Evolutionary conservation across 192 early-diverging fungal species (phyloP).

Genomic region (Backusella australiensis): DNA sequence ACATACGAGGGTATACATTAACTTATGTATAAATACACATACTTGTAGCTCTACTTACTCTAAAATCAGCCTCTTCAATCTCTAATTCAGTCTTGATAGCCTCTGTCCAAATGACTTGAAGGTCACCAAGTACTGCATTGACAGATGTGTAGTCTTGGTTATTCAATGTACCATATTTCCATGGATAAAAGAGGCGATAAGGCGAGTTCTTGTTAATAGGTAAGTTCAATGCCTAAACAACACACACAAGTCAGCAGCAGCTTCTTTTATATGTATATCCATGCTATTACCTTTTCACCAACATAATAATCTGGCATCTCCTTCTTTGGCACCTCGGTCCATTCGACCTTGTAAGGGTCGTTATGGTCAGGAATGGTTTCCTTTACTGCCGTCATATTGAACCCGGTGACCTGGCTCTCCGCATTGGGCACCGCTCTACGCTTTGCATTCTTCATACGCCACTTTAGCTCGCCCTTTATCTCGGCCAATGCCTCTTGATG

Average conservation of each 20-base stretch:
- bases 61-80: conserved; percentile 56
- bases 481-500: conserved; percentile 32
- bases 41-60: conserved; percentile 23
- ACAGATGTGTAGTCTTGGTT: conserved; percentile 66
- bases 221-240: conserved; percentile 45
- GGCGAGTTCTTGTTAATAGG: conserved; percentile 34
- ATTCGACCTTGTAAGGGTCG: conserved; percentile 89
- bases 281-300: conserved; percentile 57
- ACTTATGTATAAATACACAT: background rate
- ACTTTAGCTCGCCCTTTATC: conserved; percentile 69
- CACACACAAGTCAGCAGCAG: too few relatives aligned
- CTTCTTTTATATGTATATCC: background rate
- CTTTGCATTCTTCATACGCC: conserved; percentile 80
- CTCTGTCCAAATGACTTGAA: conserved; percentile 78
- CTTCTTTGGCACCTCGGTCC: conserved; percentile 56
- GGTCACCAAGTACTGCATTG: conserved; percentile 66
- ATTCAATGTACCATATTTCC: conserved; percentile 79
- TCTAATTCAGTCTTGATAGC: conserved; percentile 68
- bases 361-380: conserved; percentile 85
- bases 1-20: background rate
- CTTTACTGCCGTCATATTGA: conserved; percentile 61
- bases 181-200: conserved; percentile 68
- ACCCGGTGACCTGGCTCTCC: conserved; percentile 65
- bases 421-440: conserved; percentile 76
- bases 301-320: conserved; percentile 42